Evolutionary conservation across 441 rosid species (phyloP), one percentile per base, ranked within the genome.

Genomic region (Jatropha podagrica): DNA sequence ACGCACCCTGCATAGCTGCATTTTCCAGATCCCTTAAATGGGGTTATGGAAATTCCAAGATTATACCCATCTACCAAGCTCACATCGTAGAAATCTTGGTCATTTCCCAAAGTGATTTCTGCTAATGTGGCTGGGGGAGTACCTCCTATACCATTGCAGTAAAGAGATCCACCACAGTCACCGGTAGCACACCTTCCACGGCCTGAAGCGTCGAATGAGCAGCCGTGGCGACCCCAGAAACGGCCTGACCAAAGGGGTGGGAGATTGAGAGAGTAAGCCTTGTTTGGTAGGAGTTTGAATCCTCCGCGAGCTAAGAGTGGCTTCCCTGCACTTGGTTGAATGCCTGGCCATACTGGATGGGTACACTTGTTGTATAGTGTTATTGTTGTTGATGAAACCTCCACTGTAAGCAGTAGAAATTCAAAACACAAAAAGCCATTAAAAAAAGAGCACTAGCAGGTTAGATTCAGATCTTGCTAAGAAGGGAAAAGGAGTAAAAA

Each of bases 201-300:
- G 18, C 97, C 98, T 0, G 88, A 68, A 27, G 74, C 73, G 78
- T 91, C 96, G 58, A 95, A 95, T 67, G 85, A 68, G 83, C 99
- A 95, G 66, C 95, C 96, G 65, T 93, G 98, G 46, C 98, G 92
- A 46, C 98, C 99, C 97, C 98, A 93, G 83, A 95, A 88, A 14
- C 99, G 98, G 65, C 99, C 97, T 0, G 98, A 91, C 99, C 97
- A 95, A 12, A 93, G 92, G 0, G 96, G 65, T 0, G 98, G 99
- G 67, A 95, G 89, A 3, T 72, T 84, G 38, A 93, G 77, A 58
- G 92, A 55, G 87, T 79, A 80, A 65, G 92, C 90, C 78, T 78
- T 88, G 82, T 86, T 88, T 1, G 91, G 88, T 9, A 83, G 84
- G 17, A 93, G 98, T 81, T 84, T 83, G 82, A 95, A 90, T 4